Conservation (phyloP, 148 eudicot species). For the Amaranthus palmeri region DNA sequence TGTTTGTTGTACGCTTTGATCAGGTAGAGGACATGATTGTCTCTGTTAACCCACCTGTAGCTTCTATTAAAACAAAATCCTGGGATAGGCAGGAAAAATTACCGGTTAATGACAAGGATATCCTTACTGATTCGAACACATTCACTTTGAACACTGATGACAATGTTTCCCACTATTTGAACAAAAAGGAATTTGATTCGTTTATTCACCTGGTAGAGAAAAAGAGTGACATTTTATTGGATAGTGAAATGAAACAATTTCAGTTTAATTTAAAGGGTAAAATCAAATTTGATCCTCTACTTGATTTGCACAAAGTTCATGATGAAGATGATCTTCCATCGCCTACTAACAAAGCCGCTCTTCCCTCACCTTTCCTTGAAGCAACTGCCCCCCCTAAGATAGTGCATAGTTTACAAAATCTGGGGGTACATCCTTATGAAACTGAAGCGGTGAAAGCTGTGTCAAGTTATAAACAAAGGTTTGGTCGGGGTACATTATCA, state of each 20-base stretch:
- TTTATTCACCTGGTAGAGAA: slow-evolving; percentile 24
- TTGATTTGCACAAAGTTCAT: slow-evolving; percentile 86
- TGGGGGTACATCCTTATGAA: slow-evolving; percentile 66
- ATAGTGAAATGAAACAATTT: slow-evolving; percentile 26
- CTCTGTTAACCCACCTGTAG: slow-evolving; percentile 29
- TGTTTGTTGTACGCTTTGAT: neutral
- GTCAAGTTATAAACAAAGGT: slow-evolving; percentile 89
- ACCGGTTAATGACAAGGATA: slow-evolving; percentile 31
- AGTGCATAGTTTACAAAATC: slow-evolving; percentile 25
- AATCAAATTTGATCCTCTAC: slow-evolving; percentile 47
- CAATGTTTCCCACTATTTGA: slow-evolving; percentile 21
- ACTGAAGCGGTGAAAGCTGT: slow-evolving; percentile 81
- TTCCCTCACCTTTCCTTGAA: slow-evolving; percentile 27
- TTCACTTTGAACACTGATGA: slow-evolving; percentile 31
- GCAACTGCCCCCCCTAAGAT: slow-evolving; percentile 27
- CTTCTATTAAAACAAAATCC: slow-evolving; percentile 24
- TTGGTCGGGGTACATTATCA: slow-evolving; percentile 51
- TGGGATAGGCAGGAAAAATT: slow-evolving; percentile 37
- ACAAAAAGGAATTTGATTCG: slow-evolving; percentile 27
- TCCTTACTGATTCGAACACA: slow-evolving; percentile 44
- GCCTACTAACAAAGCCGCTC: slow-evolving; percentile 58
- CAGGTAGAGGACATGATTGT: slow-evolving; percentile 56
- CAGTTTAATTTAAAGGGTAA: slow-evolving; percentile 42
- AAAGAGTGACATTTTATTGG: slow-evolving; percentile 22
- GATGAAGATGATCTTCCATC: slow-evolving; percentile 92